Base-by-base conservation (phyloP, 1,284 basidiomycete species). In the Ceratobasidium sp. region DNA sequence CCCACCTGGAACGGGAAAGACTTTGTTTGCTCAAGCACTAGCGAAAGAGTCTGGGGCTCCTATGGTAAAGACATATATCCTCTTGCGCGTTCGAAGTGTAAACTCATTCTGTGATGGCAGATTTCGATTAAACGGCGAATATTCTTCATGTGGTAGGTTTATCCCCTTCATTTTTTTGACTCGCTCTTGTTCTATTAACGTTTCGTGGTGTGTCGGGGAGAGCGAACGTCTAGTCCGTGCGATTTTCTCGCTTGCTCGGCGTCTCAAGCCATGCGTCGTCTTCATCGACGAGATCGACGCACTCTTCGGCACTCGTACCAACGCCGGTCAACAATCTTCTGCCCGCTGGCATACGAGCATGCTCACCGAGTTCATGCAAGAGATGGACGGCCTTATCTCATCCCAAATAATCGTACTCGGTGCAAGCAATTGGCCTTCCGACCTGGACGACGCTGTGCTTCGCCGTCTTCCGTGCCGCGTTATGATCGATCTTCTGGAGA, bases 211-310 rank as follows among this genome's bases (percentile, higher is more conserved):
- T 85, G 94, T 96, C 42, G 95, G 95, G 48, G 96, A 98, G 87
- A 96, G 95, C 62, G 97, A 98, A 84, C 97, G 98, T 83, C 92
- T 98, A 56, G 94, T 98, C 61, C 92, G 92, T 77, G 93, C 95
- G 0, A 92, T 97, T 10, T 99, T 99, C 86, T 91, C 93, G 56
- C 89, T 98, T 40, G 97, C 97, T 2, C 90, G 96, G 44, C 89
- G 91, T 56, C 86, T 97, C 20, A 94, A 96, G 2, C 97, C 97
- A 0, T 97, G 96, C 81, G 96, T 99, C 73, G 91, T 99, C 69
- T 99, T 99, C 86, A 88, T 99, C 79, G 97, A 99, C 84, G 97
- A 99, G 85, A 94, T 98, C 75, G 97, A 99, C 83, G 95, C 95
- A 0, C 88, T 99, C 0, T 96, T 98, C 81, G 94, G 95, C 42